Conservation (phyloP, 129 eudicot species). For the Centrapalus pauciflorus region DNA sequence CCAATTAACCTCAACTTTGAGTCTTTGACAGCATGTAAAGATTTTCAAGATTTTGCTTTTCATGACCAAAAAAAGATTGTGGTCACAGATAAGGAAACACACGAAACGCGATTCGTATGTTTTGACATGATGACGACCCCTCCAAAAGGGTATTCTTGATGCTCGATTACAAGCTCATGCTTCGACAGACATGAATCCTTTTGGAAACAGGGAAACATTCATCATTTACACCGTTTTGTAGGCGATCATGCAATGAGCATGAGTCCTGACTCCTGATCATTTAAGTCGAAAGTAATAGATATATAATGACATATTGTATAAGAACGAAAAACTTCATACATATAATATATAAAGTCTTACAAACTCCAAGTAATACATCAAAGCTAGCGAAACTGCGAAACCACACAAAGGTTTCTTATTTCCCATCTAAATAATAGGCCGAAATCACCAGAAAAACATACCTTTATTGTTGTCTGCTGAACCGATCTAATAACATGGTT, state of each 20-base stretch:
- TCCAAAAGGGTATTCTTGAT: conserved; percentile 18
- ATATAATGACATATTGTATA: neutral
- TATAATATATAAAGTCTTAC: neutral
- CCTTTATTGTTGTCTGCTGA: conserved; percentile 1
- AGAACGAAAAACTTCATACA: conserved; percentile 13
- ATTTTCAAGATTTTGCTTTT: conserved; percentile 22
- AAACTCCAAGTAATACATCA: conserved; percentile 7
- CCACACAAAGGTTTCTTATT: conserved; percentile 11
- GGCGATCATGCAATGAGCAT: no score
- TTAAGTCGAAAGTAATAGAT: neutral
- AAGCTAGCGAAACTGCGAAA: conserved; percentile 25
- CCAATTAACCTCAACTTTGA: neutral
- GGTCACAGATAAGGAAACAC: conserved; percentile 17
- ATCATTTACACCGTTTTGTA: conserved; percentile 18
- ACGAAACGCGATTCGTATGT: neutral
- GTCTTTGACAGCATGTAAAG: conserved; percentile 13
- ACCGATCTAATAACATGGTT: conserved; percentile 15
- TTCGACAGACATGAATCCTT: neutral
- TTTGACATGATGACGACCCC: conserved; percentile 17
- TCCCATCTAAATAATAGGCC: conserved; percentile 1
- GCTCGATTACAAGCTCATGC: conserved; percentile 12
- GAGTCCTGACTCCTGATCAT: conserved; percentile 15
- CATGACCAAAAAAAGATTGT: neutral
- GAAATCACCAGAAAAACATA: conserved; percentile 5
- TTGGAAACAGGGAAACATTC: conserved; percentile 23